These are phyloP conservation scores for Kwoniella botswanensis DNA, from an alignment of 768 basidiomycete genomes.

Conservation along the genomic window DNA sequence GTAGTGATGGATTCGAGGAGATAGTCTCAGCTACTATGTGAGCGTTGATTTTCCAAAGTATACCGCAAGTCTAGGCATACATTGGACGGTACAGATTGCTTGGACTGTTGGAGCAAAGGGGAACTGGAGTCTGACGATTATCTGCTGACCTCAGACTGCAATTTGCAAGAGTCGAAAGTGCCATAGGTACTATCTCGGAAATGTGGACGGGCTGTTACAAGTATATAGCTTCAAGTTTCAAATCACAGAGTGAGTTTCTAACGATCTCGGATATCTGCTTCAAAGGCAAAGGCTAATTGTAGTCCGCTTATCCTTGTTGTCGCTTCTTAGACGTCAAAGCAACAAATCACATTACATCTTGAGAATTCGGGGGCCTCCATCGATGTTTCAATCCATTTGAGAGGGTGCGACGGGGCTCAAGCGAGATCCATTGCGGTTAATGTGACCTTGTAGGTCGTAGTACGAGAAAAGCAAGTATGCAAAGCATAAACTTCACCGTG, in stretches of 20 bases:
- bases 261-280: not conserved
- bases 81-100: not conserved
- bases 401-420: too few relatives aligned
- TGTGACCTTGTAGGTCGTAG: too few relatives aligned
- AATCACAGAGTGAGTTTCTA: not conserved
- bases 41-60: not conserved
- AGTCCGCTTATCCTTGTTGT: too few relatives aligned
- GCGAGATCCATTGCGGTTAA: too few relatives aligned
- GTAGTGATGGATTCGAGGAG: slow-evolving; percentile 9
- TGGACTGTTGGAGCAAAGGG: not conserved
- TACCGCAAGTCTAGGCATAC: not conserved
- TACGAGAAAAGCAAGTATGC: too few relatives aligned
- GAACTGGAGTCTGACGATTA: not conserved
- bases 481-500: too few relatives aligned
- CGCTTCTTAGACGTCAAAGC: too few relatives aligned
- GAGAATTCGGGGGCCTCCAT: too few relatives aligned
- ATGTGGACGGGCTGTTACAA: slow-evolving; percentile 13
- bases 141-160: not conserved
- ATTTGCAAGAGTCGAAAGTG: not conserved
- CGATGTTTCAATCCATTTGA: too few relatives aligned
- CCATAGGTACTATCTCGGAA: not conserved
- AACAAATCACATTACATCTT: too few relatives aligned
- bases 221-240: slow-evolving; percentile 1
- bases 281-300: too few relatives aligned
- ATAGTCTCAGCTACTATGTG: slow-evolving; percentile 10